Conservation (phyloP, 2,329 filamentous ascomycete genomes). For the Cladosporium sp. region DNA sequence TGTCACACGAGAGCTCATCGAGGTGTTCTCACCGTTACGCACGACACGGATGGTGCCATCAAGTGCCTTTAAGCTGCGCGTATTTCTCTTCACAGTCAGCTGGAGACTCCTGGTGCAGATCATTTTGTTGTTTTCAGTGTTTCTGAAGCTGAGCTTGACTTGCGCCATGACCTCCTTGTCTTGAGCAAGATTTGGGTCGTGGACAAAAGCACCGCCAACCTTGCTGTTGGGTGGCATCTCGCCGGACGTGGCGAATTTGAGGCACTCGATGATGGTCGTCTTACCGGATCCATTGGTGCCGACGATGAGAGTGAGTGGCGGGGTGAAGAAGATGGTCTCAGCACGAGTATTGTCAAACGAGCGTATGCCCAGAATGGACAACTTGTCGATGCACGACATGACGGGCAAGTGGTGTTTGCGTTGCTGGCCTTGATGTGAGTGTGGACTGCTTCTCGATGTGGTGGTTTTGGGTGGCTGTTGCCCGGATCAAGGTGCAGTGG, state of each 20-base stretch:
- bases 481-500: background rate
- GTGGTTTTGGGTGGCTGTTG: constrained; percentile 4
- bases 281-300: constrained; percentile 97
- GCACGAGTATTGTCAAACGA: constrained; percentile 77
- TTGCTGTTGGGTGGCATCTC: constrained; percentile 87
- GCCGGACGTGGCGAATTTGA: constrained; percentile 96
- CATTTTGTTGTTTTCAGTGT: constrained; percentile 75
- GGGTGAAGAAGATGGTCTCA: constrained; percentile 84
- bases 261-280: constrained; percentile 97
- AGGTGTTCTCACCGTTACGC: constrained; percentile 76
- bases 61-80: constrained; percentile 76
- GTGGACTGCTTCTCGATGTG: background rate
- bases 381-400: constrained; percentile 76
- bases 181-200: constrained; percentile 89
- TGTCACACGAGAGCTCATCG: constrained; percentile 75
- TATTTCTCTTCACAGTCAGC: constrained; percentile 80
- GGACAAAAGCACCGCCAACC: constrained; percentile 88
- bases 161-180: constrained; percentile 90
- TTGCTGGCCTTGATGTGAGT: background rate
- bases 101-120: constrained; percentile 83
- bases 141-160: constrained; percentile 85
- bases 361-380: constrained; percentile 81
- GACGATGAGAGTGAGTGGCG: constrained; percentile 92
- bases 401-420: background rate
- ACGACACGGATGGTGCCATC: constrained; percentile 76